Conservation (phyloP, 75 land plant genomes). For the Picea glauca region DNA sequence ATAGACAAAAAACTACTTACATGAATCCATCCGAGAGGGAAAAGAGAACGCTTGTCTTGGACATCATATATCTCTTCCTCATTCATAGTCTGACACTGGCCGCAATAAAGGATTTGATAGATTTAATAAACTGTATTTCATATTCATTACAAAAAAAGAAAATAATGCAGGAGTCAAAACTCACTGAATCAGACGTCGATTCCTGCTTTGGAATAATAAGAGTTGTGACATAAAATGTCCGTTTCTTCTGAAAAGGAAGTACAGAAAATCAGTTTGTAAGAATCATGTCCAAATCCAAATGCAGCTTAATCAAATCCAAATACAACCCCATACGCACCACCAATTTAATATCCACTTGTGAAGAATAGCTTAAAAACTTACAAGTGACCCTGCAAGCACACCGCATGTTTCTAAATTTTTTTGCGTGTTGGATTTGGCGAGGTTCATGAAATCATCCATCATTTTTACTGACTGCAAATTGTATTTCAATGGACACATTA, state of each 20-base stretch:
- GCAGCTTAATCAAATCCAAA: not conserved
- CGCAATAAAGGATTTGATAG: conserved; percentile 10
- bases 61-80: conserved; percentile 97
- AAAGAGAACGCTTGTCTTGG: conserved; percentile 88
- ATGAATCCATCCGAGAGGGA: conserved; percentile 99
- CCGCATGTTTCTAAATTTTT: conserved; percentile 92
- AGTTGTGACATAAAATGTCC: conserved; percentile 73
- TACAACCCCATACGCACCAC: not conserved
- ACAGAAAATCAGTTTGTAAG: not conserved
- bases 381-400: conserved; percentile 78
- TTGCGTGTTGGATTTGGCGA: conserved; percentile 67
- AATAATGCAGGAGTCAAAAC: conserved; percentile 12
- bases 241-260: conserved; percentile 64
- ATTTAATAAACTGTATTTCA: not conserved
- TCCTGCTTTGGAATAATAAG: conserved; percentile 96
- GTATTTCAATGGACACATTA: conserved; percentile 2
- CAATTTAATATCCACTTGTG: not conserved
- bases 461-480: conserved; percentile 64
- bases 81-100: conserved; percentile 92
- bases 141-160: not conserved
- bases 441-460: conserved; percentile 91
- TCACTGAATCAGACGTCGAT: conserved; percentile 90
- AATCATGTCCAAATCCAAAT: not conserved
- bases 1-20: conserved; percentile 38
- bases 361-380: conserved; percentile 22